Percentiles rank a stretch among this genome's conserved stretches.
These are phyloP conservation scores for Rutstroemia sp. DNA, from an alignment of 2,329 filamentous ascomycete species.

Conservation along the genomic window DNA sequence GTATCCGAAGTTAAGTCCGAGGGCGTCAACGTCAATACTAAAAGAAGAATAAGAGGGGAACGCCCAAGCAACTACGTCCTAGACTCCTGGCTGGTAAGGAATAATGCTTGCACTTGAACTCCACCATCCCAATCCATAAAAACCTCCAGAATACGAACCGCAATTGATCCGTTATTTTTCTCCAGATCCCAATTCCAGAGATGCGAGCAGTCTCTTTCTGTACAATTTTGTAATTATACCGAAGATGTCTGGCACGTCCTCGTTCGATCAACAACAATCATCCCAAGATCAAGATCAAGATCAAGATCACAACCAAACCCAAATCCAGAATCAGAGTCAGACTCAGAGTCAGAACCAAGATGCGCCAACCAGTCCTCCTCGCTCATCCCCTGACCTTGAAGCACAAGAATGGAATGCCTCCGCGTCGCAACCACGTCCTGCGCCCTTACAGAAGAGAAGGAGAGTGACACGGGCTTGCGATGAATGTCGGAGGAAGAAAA, in stretches of 20 bases:
- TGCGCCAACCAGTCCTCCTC: slow-evolving; percentile 2
- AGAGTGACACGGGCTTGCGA: slow-evolving; percentile 77
- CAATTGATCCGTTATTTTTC: slow-evolving; percentile 1
- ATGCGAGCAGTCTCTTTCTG: neutral
- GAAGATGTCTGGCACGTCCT: slow-evolving; percentile 13
- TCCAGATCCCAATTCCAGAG: neutral
- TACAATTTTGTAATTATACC: neutral
- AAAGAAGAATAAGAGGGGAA: slow-evolving; percentile 7
- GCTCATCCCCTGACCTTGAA: slow-evolving; percentile 8
- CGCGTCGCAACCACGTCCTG: slow-evolving; percentile 2
- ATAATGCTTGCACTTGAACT: neutral
- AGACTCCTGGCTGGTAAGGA: neutral
- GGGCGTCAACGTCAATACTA: neutral
- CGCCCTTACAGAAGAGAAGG: slow-evolving; percentile 48
- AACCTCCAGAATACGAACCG: neutral
- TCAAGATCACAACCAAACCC: neutral
- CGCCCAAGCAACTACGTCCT: neutral
- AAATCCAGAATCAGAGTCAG: neutral
- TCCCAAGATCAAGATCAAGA: neutral
- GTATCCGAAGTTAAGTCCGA: neutral
- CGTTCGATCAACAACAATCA: slow-evolving; percentile 12
- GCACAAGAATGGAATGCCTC: slow-evolving; percentile 2
- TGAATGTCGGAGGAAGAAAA: slow-evolving; percentile 78
- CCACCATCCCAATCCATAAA: neutral
- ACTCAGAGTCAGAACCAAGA: neutral